These are phyloP conservation scores for Esteya vermicola DNA, from an alignment of 2,329 filamentous ascomycete species.

Conservation along the genomic window DNA sequence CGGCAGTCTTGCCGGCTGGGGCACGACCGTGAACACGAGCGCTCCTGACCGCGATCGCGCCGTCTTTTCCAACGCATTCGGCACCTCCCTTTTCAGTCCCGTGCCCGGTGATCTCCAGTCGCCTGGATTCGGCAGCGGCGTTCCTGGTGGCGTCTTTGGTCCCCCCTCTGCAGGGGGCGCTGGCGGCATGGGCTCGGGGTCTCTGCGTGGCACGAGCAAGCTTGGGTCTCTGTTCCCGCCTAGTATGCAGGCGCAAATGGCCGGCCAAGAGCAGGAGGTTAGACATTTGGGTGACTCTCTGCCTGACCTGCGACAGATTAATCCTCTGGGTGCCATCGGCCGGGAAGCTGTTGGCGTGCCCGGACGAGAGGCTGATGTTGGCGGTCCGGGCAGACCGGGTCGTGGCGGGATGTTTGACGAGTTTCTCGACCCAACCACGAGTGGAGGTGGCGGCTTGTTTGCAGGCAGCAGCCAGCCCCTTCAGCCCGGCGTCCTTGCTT, in stretches of 20 bases:
- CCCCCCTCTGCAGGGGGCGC: conserved; percentile 32
- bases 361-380: conserved; percentile 40
- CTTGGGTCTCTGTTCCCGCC: conserved; percentile 76
- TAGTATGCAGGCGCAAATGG: conserved; percentile 82
- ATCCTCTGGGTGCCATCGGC: conserved; percentile 53
- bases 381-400: conserved; percentile 37
- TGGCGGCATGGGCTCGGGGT: conserved; percentile 47
- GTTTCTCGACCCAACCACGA: conserved; percentile 4
- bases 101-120: conserved; percentile 62
- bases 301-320: conserved; percentile 45
- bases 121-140: conserved; percentile 48
- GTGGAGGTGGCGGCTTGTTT: conserved; percentile 1
- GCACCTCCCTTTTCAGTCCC: conserved; percentile 66
- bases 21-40: conserved; percentile 41
- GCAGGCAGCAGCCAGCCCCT: conserved; percentile 10
- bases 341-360: conserved; percentile 42
- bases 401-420: conserved; percentile 12
- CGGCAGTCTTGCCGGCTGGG: conserved; percentile 48
- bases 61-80: conserved; percentile 47
- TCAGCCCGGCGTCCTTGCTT: conserved; percentile 13
- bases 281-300: conserved; percentile 42
- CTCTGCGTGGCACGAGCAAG: conserved; percentile 64
- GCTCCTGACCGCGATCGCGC: conserved; percentile 54
- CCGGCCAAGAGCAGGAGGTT: conserved; percentile 48
- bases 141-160: conserved; percentile 14